A percentile compares a stretch with the other conserved stretches of the same genome.
phyloP scores from a whole-genome alignment of 768 basidiomycete genomes.

The Auricularia sp. region DNA sequence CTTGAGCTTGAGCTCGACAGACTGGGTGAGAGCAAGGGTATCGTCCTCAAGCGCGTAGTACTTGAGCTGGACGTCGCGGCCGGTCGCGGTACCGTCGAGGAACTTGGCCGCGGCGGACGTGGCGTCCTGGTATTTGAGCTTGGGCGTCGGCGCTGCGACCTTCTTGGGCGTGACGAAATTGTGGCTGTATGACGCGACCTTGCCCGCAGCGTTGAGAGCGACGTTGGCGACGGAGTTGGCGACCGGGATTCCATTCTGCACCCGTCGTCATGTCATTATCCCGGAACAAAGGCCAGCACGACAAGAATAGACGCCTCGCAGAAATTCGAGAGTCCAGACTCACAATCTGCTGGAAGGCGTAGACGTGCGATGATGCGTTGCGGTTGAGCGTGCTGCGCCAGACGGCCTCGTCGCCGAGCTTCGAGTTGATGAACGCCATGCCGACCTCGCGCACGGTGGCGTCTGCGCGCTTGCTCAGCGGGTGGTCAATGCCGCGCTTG shows the following conservation, averaged over 20 bases:
- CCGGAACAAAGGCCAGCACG: neutral
- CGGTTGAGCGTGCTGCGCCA: slow-evolving; percentile 3
- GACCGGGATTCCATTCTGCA: slow-evolving; percentile 8
- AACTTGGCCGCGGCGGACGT: slow-evolving; percentile 4
- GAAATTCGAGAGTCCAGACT: neutral
- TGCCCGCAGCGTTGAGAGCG: slow-evolving; percentile 3
- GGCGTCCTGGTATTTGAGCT: slow-evolving; percentile 1
- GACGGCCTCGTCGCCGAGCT: slow-evolving; percentile 6
- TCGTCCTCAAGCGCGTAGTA: slow-evolving; percentile 1
- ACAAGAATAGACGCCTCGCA: neutral
- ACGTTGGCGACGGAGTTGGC: slow-evolving; percentile 9
- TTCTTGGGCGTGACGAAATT: slow-evolving; percentile 2
- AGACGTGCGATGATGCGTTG: slow-evolving; percentile 4
- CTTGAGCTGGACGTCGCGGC: neutral
- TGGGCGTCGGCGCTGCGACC: neutral
- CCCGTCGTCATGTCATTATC: neutral
- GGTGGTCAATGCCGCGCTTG: neutral
- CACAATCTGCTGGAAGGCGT: slow-evolving; percentile 7
- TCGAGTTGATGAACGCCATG: slow-evolving; percentile 1
- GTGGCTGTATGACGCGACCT: slow-evolving; percentile 8
- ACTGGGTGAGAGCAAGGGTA: neutral
- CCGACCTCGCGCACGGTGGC: slow-evolving; percentile 2
- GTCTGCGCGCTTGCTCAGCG: slow-evolving; percentile 1
- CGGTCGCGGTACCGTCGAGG: slow-evolving; percentile 2
- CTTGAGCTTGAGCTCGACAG: slow-evolving; percentile 2